Percentiles rank a stretch among this genome's conserved stretches.
These are phyloP conservation scores for Thelephora ganbajun DNA, from an alignment of 768 basidiomycete species.

Conservation along the genomic window DNA sequence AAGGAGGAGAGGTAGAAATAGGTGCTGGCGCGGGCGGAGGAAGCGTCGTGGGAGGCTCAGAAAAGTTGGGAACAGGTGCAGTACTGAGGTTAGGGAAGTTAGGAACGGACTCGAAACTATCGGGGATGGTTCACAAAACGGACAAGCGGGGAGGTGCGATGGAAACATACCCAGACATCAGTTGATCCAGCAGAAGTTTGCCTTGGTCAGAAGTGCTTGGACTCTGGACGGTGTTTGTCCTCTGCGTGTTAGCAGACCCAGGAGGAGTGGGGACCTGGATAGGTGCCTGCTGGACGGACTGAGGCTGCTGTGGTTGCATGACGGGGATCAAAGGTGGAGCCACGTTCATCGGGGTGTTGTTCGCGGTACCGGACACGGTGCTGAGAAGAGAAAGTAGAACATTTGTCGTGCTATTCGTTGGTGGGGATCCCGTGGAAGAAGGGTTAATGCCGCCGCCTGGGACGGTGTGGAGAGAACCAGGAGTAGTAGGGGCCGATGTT, in stretches of 20 bases:
- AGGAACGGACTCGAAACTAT: not conserved
- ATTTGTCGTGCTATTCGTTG: constrained; percentile 29
- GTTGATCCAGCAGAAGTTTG: constrained; percentile 64
- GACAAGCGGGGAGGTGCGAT: constrained; percentile 5
- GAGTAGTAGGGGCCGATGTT: constrained; percentile 30
- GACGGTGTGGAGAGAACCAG: constrained; percentile 25
- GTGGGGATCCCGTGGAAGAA: constrained; percentile 25
- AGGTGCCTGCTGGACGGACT: not conserved
- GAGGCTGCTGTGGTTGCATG: constrained; percentile 17
- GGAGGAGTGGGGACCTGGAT: constrained; percentile 62
- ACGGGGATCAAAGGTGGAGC: constrained; percentile 14
- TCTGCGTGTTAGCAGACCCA: constrained; percentile 33
- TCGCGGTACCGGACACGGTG: constrained; percentile 27
- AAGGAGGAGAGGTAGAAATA: constrained; percentile 9
- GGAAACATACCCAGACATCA: constrained; percentile 63
- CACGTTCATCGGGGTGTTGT: constrained; percentile 10
- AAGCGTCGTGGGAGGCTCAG: constrained; percentile 1
- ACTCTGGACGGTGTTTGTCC: constrained; percentile 27
- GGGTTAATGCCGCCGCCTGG: constrained; percentile 10
- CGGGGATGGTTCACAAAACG: not conserved
- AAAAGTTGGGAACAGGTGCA: constrained; percentile 5
- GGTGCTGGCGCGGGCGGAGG: constrained; percentile 2
- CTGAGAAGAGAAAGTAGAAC: constrained; percentile 61
- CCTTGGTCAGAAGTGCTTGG: constrained; percentile 47
- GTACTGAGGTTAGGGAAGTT: constrained; percentile 1